These are phyloP conservation scores for Ascochyta fabae DNA, from an alignment of 2,329 filamentous ascomycete species.

Conservation along the genomic window DNA sequence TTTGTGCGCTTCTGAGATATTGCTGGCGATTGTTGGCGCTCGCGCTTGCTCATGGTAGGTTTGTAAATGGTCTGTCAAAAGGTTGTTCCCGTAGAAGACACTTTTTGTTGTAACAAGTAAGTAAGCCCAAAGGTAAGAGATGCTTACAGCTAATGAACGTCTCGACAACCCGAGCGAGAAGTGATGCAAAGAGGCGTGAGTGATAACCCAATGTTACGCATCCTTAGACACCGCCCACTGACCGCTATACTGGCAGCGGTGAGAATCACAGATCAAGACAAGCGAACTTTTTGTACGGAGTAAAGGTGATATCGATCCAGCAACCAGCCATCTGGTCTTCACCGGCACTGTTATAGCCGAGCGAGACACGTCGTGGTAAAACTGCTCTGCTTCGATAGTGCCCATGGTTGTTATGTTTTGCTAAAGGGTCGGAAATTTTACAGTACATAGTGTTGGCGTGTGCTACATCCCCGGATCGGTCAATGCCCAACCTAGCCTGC, in stretches of 20 bases:
- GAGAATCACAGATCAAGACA: no score
- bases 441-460: background rate
- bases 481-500: background rate
- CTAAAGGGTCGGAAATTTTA: background rate
- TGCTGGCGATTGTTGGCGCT: background rate
- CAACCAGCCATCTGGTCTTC: no score
- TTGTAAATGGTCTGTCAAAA: background rate
- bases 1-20: background rate
- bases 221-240: background rate
- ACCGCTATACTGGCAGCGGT: background rate
- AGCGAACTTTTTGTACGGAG: background rate
- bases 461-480: background rate
- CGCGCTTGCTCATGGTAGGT: background rate
- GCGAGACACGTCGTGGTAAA: no score
- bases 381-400: background rate
- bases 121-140: background rate
- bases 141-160: background rate
- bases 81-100: background rate
- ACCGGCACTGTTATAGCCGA: no score
- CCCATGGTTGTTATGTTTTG: background rate
- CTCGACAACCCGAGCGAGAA: background rate
- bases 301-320: no score
- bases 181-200: no score
- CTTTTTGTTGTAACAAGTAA: background rate
- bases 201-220: no score